phyloP scores from a whole-genome alignment of 129 eudicot genomes.

The Oenanthe sinensis region DNA sequence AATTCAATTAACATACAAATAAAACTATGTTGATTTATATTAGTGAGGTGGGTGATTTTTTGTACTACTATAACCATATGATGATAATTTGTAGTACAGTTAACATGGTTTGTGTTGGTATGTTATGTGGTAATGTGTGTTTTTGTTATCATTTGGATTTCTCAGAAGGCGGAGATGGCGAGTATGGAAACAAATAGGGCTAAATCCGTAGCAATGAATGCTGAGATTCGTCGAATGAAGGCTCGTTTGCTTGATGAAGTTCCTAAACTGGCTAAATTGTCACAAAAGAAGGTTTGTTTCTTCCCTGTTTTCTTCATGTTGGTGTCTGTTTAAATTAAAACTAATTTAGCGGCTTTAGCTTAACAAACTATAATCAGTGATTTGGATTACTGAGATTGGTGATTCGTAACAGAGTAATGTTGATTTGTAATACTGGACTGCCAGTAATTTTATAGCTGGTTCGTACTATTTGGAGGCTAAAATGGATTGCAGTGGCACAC shows the following conservation, averaged over 20 bases:
- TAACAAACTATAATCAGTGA: background rate
- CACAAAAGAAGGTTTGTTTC: slow-evolving; percentile 45
- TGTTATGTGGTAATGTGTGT: background rate
- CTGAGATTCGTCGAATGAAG: slow-evolving; percentile 61
- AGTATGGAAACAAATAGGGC: slow-evolving; percentile 59
- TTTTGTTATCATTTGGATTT: background rate
- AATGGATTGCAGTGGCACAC: too few relatives aligned
- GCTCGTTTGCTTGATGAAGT: slow-evolving; percentile 62
- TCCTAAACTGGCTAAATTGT: slow-evolving; percentile 60
- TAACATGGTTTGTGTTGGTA: too few relatives aligned
- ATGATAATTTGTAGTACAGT: background rate
- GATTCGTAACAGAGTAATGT: background rate
- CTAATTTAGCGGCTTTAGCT: background rate
- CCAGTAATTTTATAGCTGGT: too few relatives aligned
- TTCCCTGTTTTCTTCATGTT: background rate
- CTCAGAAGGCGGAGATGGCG: slow-evolving; percentile 59
- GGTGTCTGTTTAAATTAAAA: background rate
- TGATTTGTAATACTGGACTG: too few relatives aligned
- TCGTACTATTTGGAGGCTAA: too few relatives aligned
- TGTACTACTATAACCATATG: too few relatives aligned
- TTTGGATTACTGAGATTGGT: background rate
- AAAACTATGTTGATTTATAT: background rate
- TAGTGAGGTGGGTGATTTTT: too few relatives aligned
- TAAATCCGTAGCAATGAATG: slow-evolving; percentile 47
- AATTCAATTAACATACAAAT: background rate